A percentile compares a stretch with the other conserved stretches of the same genome.
These are phyloP conservation scores for Talaromyces thailandensis DNA, from an alignment of 495 filamentous ascomycete genomes.

Conservation along the genomic window DNA sequence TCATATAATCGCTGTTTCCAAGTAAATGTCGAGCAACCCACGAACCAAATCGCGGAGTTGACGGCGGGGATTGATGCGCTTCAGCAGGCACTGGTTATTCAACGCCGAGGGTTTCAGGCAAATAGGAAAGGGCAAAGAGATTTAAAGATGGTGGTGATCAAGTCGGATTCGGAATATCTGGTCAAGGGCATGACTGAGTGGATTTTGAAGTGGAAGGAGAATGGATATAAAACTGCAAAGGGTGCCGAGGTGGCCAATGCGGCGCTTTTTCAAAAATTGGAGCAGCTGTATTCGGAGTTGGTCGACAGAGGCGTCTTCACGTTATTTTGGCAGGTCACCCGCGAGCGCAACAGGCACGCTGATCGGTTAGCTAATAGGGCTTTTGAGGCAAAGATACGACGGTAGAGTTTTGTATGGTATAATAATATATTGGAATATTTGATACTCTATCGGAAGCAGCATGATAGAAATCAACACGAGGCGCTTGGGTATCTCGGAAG, in stretches of 20 bases:
- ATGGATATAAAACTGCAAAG: constrained; percentile 20
- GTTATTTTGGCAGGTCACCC: not conserved
- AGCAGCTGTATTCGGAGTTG: not conserved
- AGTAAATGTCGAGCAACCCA: not conserved
- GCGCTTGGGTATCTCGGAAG: too few relatives aligned
- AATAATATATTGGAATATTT: not conserved
- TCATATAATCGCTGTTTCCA: not conserved
- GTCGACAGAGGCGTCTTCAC: not conserved
- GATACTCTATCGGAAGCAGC: not conserved
- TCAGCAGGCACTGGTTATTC: not conserved
- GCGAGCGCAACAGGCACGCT: not conserved
- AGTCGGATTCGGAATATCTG: constrained; percentile 38
- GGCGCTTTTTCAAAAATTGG: not conserved
- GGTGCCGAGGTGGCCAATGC: not conserved
- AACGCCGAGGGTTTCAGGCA: too few relatives aligned
- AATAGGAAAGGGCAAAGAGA: too few relatives aligned
- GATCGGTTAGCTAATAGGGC: not conserved
- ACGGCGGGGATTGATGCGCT: not conserved
- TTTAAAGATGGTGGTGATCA: constrained; percentile 25
- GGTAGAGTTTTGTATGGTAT: not conserved
- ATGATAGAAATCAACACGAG: not conserved
- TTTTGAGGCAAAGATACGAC: not conserved
- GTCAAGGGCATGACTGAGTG: constrained; percentile 29
- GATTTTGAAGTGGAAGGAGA: constrained; percentile 27
- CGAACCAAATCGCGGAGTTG: too few relatives aligned